Evolutionary conservation across 2,329 filamentous ascomycete genomes (phyloP), one percentile per base, ranked within the genome.

Genomic region (Penicillium concentricum): DNA sequence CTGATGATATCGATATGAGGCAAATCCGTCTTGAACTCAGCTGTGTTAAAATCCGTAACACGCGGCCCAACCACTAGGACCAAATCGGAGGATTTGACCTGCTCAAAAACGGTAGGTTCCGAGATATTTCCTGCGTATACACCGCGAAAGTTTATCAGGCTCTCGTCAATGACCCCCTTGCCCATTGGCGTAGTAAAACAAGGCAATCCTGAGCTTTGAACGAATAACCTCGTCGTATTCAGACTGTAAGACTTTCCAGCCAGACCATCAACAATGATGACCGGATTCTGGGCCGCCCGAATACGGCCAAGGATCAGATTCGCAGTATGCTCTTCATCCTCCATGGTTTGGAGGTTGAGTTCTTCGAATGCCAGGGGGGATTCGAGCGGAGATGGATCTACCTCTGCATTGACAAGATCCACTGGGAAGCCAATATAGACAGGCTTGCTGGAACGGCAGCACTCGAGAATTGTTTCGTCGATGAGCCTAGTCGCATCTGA

Each of bases 111-210:
- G 45, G 61, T 59, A 1, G 83, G 81, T 43, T 85, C 81, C 26
- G 87, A 90, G 35, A 86, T 88, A 54, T 81, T 81, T 20, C 91
- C 91, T 5, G 87, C 87, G 71, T 94, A 94, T 2, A 95, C 87
- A 56, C 91, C 91, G 26, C 87, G 87, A 65, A 87, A 95, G 66
- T 83, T 87, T 4, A 81, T 76, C 28, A 88, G 81, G 4, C 81
- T 83, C 72, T 95, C 91, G 67, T 92, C 82, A 48, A 95, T 82
- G 22, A 88, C 87, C 15, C 90, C 84, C 76, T 94, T 95, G 34
- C 90, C 91, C 87, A 94, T 93, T 3, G 90, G 89, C 0, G 89
- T 89, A n/a, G 90, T 87, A 63, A 92, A 93, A 0, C 88, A 86
- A 4, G 91, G 91, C 2, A 94, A 77, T 7, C 83, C 79, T 0